Evolutionary conservation across 1,284 basidiomycete species (phyloP).

Genomic region (Gastroboletus turbinatus): DNA sequence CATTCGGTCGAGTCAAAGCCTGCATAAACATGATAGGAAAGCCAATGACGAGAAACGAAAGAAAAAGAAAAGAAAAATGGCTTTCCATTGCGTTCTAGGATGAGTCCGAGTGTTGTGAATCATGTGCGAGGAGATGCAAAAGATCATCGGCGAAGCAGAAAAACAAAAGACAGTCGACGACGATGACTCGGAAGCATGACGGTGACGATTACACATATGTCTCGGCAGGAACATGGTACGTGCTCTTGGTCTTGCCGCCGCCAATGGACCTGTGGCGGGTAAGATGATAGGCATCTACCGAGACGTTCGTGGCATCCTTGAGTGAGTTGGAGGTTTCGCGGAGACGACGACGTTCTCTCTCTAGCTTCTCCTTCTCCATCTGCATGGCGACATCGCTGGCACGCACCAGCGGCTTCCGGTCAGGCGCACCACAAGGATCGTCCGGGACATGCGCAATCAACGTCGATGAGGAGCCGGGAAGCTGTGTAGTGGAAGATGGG

Average conservation of each 20-base stretch:
- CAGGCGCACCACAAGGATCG: slow-evolving; percentile 9
- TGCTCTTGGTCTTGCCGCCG: slow-evolving; percentile 19
- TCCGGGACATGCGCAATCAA: slow-evolving; percentile 18
- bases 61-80: background rate
- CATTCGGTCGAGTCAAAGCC: slow-evolving; percentile 5
- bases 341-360: slow-evolving; percentile 30
- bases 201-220: slow-evolving; percentile 17
- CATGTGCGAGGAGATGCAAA: background rate
- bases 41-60: background rate
- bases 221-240: slow-evolving; percentile 15
- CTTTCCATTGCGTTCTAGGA: slow-evolving; percentile 22
- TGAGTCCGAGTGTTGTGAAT: slow-evolving; percentile 16
- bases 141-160: background rate
- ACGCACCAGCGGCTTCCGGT: slow-evolving; percentile 32
- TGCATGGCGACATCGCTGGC: slow-evolving; percentile 37
- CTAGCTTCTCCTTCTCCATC: slow-evolving; percentile 31
- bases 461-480: slow-evolving; percentile 11
- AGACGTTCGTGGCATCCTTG: slow-evolving; percentile 32
- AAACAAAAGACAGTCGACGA: background rate
- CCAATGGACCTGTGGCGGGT: slow-evolving; percentile 17
- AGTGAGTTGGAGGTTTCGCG: slow-evolving; percentile 25
- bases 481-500: slow-evolving; percentile 20
- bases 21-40: slow-evolving; percentile 10
- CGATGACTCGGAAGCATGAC: background rate
- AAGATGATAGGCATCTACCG: slow-evolving; percentile 16